A percentile compares a stretch with the other conserved stretches of the same genome.
phyloP scores from a whole-genome alignment of 106 monocot species.

The Xerophyta viscosa region DNA sequence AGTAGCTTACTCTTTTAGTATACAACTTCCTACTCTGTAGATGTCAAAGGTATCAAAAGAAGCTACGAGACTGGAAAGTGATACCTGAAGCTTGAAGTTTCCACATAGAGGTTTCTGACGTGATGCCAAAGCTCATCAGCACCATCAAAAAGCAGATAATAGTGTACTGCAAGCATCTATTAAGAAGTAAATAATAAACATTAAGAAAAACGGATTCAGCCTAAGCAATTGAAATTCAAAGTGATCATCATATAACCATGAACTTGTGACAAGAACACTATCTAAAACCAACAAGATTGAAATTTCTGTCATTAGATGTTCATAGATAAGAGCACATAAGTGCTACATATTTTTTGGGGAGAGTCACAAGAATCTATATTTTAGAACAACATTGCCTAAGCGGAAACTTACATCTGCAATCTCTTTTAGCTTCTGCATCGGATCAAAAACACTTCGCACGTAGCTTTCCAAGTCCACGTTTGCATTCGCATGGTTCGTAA shows the following conservation, averaged over 20 bases:
- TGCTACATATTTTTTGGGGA: no score
- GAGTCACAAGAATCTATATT: no score
- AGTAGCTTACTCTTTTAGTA: no score
- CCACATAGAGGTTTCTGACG: conserved; percentile 55
- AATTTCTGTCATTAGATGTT: no score
- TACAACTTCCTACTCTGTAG: no score
- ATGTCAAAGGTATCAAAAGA: no score
- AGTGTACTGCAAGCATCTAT: conserved; percentile 94
- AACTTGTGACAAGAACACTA: background rate
- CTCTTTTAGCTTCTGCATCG: conserved; percentile 68
- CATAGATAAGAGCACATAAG: no score
- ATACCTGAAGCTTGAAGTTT: conserved; percentile 78
- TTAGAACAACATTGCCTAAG: background rate
- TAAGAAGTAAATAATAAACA: conserved; percentile 5
- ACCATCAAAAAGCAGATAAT: conserved; percentile 94
- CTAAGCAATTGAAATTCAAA: background rate
- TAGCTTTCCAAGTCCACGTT: conserved; percentile 63
- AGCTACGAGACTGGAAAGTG: no score
- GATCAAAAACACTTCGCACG: conserved; percentile 70
- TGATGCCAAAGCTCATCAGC: conserved; percentile 72
- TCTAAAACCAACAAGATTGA: no score
- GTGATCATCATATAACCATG: background rate
- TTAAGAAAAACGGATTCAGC: background rate
- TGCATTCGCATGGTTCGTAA: conserved; percentile 62
- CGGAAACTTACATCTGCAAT: conserved; percentile 80